Conservation (phyloP, 768 basidiomycete species). For the Tremella mesenterica region DNA sequence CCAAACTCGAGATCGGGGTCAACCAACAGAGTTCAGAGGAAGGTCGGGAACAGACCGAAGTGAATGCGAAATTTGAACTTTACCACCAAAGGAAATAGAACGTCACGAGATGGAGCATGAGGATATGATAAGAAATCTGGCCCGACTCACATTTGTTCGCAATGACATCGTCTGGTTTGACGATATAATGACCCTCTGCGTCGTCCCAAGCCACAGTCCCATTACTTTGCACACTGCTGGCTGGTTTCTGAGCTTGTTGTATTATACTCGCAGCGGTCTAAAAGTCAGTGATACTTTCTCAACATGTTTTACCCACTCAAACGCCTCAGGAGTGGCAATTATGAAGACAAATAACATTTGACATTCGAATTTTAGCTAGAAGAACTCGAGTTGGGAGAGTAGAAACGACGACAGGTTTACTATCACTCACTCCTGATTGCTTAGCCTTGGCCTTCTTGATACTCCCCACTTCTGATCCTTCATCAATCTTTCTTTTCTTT, state of each 20-base stretch:
- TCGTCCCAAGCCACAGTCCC: slow-evolving; percentile 63
- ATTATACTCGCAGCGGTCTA: not conserved
- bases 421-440: slow-evolving; percentile 3
- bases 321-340: too few species aligned
- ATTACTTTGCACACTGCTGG: not conserved
- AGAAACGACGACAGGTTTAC: not conserved
- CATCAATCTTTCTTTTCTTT: slow-evolving; percentile 36
- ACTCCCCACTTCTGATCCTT: slow-evolving; percentile 14
- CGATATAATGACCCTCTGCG: slow-evolving; percentile 97
- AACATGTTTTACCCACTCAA: too few species aligned
- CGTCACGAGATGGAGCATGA: too few species aligned
- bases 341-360: too few species aligned
- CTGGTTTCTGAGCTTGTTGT: slow-evolving; percentile 4
- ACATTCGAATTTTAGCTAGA: too few species aligned
- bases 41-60: too few species aligned
- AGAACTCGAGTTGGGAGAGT: not conserved
- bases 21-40: too few species aligned
- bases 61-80: too few species aligned
- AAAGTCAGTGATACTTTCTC: too few species aligned
- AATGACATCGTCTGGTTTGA: slow-evolving; percentile 82
- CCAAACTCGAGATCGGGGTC: too few species aligned
- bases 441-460: slow-evolving; percentile 30
- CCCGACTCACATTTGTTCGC: slow-evolving; percentile 60
- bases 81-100: too few species aligned
- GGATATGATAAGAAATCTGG: not conserved